phyloP scores from a whole-genome alignment of 1,139 yeast species.

The Kluyveromyces sp. region DNA sequence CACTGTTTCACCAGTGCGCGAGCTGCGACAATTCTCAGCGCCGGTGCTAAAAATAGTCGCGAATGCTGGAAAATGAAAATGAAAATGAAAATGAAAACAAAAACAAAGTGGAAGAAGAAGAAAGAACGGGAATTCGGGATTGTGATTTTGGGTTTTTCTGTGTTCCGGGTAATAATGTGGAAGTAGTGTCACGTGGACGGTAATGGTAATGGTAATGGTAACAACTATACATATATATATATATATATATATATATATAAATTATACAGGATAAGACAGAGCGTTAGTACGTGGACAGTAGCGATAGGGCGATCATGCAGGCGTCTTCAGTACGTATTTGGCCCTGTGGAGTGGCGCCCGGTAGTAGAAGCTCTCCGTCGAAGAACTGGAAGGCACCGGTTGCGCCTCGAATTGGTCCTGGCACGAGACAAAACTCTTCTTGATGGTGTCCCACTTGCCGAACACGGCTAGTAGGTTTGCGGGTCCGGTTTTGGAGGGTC shows the following conservation, averaged over 20 bases:
- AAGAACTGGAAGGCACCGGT: constrained; percentile 53
- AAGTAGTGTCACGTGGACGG: not conserved
- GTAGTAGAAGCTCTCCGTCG: constrained; percentile 53
- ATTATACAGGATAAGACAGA: not conserved
- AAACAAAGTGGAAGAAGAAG: not conserved
- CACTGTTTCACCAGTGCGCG: not conserved
- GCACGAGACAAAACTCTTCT: constrained; percentile 42
- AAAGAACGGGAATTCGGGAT: not conserved
- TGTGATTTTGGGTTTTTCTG: not conserved
- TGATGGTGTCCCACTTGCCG: constrained; percentile 56
- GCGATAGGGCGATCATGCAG: constrained; percentile 51
- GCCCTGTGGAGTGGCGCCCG: constrained; percentile 44
- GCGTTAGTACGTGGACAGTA: not conserved
- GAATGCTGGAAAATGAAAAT: not conserved
- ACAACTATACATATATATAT: not conserved
- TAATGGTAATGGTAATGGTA: not conserved
- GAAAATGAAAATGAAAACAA: not conserved
- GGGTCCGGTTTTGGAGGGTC: constrained; percentile 13
- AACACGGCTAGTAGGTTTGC: constrained; percentile 46
- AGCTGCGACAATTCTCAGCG: not conserved
- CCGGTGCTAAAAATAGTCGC: not conserved
- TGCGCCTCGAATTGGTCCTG: constrained; percentile 42
- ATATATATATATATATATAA: too few species aligned
- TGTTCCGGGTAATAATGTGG: not conserved
- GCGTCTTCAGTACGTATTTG: constrained; percentile 53